Conservation (phyloP, 164 flowering plant species). For the Santalum album region DNA sequence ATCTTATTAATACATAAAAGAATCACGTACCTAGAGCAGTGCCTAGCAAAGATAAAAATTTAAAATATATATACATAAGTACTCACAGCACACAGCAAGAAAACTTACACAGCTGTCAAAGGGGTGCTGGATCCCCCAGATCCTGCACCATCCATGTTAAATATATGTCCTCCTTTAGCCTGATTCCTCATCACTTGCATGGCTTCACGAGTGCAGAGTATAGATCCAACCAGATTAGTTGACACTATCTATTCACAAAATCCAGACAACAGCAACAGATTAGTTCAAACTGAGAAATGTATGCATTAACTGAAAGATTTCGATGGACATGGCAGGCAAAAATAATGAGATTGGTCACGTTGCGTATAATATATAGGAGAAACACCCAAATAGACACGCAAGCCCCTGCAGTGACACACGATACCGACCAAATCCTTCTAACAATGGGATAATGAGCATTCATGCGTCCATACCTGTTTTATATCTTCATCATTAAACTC, state of each 20-base stretch:
- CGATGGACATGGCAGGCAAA: no score
- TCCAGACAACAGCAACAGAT: neutral
- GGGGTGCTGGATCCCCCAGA: conserved; percentile 99
- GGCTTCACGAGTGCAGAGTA: conserved; percentile 92
- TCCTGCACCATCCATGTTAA: conserved; percentile 99
- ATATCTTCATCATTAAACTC: conserved; percentile 84
- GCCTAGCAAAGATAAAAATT: neutral
- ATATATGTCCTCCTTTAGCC: conserved; percentile 72
- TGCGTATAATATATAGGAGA: no score
- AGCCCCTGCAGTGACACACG: no score
- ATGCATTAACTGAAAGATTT: no score
- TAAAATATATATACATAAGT: no score
- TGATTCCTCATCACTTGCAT: conserved; percentile 63
- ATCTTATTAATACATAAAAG: neutral
- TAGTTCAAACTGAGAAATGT: no score
- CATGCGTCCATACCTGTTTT: conserved; percentile 48
- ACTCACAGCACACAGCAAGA: neutral
- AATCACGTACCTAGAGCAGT: neutral
- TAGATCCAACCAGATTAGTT: conserved; percentile 85
- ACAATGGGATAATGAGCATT: neutral
- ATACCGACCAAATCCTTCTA: no score
- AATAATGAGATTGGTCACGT: no score
- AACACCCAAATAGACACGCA: no score
- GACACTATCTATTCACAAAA: conserved; percentile 64
- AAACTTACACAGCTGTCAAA: conserved; percentile 90